Conservation (phyloP, 805 yeast species). For the Cyberlindnera maclurae region DNA sequence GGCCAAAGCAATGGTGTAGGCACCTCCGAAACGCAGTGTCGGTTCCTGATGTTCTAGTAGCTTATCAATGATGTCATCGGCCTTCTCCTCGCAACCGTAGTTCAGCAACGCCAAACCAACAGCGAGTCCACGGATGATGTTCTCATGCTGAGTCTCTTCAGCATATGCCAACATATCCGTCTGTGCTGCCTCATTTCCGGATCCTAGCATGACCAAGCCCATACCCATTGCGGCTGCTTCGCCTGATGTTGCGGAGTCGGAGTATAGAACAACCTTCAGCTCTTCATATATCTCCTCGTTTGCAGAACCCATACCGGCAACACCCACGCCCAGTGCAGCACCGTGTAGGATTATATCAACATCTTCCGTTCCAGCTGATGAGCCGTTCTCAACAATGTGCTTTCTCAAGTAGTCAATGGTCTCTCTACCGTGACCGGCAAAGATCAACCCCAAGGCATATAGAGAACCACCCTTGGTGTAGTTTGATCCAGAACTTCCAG, state of each 20-base stretch:
- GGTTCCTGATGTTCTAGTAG: slow-evolving; percentile 73
- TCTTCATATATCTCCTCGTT: slow-evolving; percentile 71
- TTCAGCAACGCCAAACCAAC: slow-evolving; percentile 81
- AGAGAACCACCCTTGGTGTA: slow-evolving; percentile 95
- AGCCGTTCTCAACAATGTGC: slow-evolving; percentile 58
- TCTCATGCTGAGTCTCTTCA: slow-evolving; percentile 92
- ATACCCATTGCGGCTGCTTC: slow-evolving; percentile 95
- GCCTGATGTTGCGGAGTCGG: slow-evolving; percentile 90
- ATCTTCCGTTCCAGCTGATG: slow-evolving; percentile 57
- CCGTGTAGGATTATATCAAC: slow-evolving; percentile 88
- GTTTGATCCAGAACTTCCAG: slow-evolving; percentile 71
- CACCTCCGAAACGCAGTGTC: slow-evolving; percentile 91
- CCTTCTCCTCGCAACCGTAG: slow-evolving; percentile 79
- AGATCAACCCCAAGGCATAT: slow-evolving; percentile 86
- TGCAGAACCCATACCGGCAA: slow-evolving; percentile 92
- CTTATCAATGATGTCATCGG: slow-evolving; percentile 59
- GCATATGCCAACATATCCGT: slow-evolving; percentile 87
- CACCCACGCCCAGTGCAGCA: slow-evolving; percentile 91
- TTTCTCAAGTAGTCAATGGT: slow-evolving; percentile 70
- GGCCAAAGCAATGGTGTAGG: slow-evolving; percentile 88
- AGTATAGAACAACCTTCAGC: slow-evolving; percentile 72
- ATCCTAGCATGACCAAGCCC: slow-evolving; percentile 94
- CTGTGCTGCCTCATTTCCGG: slow-evolving; percentile 61
- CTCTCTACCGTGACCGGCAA: slow-evolving; percentile 94
- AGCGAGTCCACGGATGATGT: slow-evolving; percentile 88